Evolutionary conservation across 1,139 yeast genomes (phyloP), one percentile per base, ranked within the genome.

Genomic region (Debaryomyces udenii): DNA sequence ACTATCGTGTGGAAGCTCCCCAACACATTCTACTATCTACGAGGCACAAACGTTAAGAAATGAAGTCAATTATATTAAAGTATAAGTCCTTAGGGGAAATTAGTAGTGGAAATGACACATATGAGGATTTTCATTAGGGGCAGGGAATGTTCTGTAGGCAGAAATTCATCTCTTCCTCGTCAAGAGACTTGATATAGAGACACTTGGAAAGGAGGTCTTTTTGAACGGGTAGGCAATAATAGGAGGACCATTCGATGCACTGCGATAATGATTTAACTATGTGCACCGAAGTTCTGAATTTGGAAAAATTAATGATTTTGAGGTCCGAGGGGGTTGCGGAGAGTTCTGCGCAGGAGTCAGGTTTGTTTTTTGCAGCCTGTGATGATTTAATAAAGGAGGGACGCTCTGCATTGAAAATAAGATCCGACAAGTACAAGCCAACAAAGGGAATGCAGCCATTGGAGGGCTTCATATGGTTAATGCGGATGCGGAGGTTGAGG

Each of bases 361-460:
- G 15, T 15, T 29, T 33, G 34, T 30, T 34, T 40, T 41, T 34
- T 23, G 37, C 37, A 34, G 37, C 23, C 24, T 31, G n/a, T 24
- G 23, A 15, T 4, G 27, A 35, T 42, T 62, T 66, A 35, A 72
- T 60, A 39, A 70, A 67, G 13, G 74, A 70, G 3, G 81, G 79
- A 49, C 90, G 74, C 55, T 88, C 94, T 3, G 90, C 81, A 59
- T 89, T 89, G 57, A 84, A 80, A 1, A 88, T 81, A 54, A 91
- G 72, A 60, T 93, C 98, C 2, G 91, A 83, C 38, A 93, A 62
- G 54, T 88, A 90, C 31, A 93, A 71, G 2, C 96, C 96, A 39
- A 91, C 80, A 59, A 90, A 91, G 18, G 98, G 98, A 38, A 91
- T 81, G 53, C 96, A 84, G 1, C 98, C 98, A 44, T 70, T 74